A percentile compares a stretch with the other conserved stretches of the same genome.
Evolutionary conservation across 2,329 filamentous ascomycete species (phyloP).

Genomic region (Tolypocladium nubicola): DNA sequence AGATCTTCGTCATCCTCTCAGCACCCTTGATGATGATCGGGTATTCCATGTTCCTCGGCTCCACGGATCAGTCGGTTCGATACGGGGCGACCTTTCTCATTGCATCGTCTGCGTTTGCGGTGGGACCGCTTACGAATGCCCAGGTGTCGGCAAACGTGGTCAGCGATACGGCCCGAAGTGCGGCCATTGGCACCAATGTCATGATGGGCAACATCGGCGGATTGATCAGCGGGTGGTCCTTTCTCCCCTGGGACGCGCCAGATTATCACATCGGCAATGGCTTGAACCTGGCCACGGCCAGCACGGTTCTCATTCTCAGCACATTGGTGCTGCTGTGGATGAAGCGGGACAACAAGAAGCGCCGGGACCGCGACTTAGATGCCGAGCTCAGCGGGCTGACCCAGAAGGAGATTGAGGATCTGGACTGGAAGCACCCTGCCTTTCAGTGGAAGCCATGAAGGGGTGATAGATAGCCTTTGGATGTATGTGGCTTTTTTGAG

Average conservation of each 20-base stretch:
- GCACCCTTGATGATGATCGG: slow-evolving; percentile 57
- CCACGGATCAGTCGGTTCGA: slow-evolving; percentile 36
- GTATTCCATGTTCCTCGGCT: slow-evolving; percentile 61
- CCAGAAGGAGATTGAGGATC: slow-evolving; percentile 41
- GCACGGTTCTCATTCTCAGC: slow-evolving; percentile 38
- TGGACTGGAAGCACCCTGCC: slow-evolving; percentile 57
- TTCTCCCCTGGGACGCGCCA: slow-evolving; percentile 51
- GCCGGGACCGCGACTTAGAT: slow-evolving; percentile 17
- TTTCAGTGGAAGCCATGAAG: slow-evolving; percentile 42
- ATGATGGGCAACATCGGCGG: slow-evolving; percentile 69
- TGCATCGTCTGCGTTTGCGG: slow-evolving; percentile 50
- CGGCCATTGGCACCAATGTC: slow-evolving; percentile 54
- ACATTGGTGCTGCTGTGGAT: slow-evolving; percentile 47
- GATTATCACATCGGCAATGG: slow-evolving; percentile 63
- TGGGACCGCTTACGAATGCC: slow-evolving; percentile 56
- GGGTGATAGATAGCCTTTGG: background rate
- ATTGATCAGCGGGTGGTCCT: slow-evolving; percentile 54
- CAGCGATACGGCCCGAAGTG: slow-evolving; percentile 56
- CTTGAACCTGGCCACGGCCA: slow-evolving; percentile 50
- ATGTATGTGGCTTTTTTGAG: background rate
- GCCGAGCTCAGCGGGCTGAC: slow-evolving; percentile 41
- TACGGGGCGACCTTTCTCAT: slow-evolving; percentile 65
- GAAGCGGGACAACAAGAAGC: slow-evolving; percentile 43
- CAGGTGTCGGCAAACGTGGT: slow-evolving; percentile 61
- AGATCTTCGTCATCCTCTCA: slow-evolving; percentile 48